Base-by-base conservation (phyloP, 305 asterid species). In the Fraxinus platypoda region DNA sequence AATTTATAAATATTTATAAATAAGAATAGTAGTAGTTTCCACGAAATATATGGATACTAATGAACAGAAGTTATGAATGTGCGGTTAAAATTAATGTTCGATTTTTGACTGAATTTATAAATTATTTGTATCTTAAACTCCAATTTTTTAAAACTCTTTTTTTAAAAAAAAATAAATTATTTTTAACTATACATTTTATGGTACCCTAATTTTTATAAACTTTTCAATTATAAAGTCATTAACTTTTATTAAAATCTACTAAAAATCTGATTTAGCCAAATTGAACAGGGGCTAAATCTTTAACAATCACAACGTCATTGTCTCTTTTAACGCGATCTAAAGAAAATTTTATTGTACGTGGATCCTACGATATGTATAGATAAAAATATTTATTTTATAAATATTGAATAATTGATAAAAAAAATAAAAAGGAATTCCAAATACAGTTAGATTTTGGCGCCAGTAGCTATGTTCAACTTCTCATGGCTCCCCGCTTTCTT, bases 401-500 rank as follows among this genome's bases (percentile, higher is more conserved):
- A 19, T 6, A 19, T 57, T 57, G 68, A 57, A 57, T 6, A 57
- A 57, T 19, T 57, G 3, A 57, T 57, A 19, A 6, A 19, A 52
- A n/a, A 57, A 19, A 57, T 57, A 57, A 64, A 64, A 64, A 9
- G 9, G 7, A 64, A 8, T 64, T 64, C 72, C 33, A 26, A 66
- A 66, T 5, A 1, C 75, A 13, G 41, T 70, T 70, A 31, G 38
- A 70, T 70, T 70, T 70, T 70, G 41, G 75, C 75, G 38, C 75
- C 75, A 70, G 11, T 1, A 30, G 25, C 75, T 13, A 12, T 6
- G n/a, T 77, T 52, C 78, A 49, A 76, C 59, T 13, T 72, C 64
- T 31, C 46, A 52, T 74, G 85, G 86, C 81, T 68, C 12, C 77
- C 88, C 90, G 41, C 78, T 72, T 79, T 81, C 86, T 71, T 80